Evolutionary conservation across 495 filamentous ascomycete species (phyloP).

Genomic region (Penicillium roqueforti): DNA sequence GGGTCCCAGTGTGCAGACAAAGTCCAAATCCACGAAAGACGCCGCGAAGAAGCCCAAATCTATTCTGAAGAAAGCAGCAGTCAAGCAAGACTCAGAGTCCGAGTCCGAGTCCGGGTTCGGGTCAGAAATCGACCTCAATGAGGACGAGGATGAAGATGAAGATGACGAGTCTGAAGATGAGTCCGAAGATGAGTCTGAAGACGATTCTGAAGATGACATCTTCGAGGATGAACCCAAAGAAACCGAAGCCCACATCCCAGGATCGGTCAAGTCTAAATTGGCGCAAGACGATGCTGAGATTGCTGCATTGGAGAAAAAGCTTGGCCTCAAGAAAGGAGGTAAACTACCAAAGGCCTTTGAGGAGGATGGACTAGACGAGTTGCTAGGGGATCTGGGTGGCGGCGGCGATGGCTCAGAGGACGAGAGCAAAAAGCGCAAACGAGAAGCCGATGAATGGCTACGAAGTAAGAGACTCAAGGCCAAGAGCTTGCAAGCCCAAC

Average conservation of each 20-base stretch:
- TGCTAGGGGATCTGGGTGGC: slow-evolving; percentile 67
- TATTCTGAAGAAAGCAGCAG: slow-evolving; percentile 42
- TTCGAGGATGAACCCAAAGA: slow-evolving; percentile 20
- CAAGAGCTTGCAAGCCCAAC: slow-evolving; percentile 37
- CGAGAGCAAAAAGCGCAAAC: slow-evolving; percentile 50
- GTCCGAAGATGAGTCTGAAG: slow-evolving; percentile 1
- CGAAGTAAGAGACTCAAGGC: slow-evolving; percentile 65
- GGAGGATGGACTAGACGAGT: slow-evolving; percentile 81
- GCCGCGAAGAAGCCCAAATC: slow-evolving; percentile 32
- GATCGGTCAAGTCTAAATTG: slow-evolving; percentile 59
- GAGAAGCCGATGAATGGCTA: slow-evolving; percentile 54
- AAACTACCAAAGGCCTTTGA: slow-evolving; percentile 66
- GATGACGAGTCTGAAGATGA: slow-evolving; percentile 1
- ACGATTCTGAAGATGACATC: slow-evolving; percentile 14
- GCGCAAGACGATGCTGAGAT: slow-evolving; percentile 79
- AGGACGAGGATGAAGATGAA: slow-evolving; percentile 22
- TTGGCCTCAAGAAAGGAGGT: slow-evolving; percentile 79
- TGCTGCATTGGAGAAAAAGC: slow-evolving; percentile 78
- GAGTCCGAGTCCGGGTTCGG: neutral
- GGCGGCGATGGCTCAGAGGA: slow-evolving; percentile 48
- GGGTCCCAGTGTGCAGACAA: slow-evolving; percentile 2
- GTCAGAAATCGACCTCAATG: slow-evolving; percentile 10
- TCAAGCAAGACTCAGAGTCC: slow-evolving; percentile 12
- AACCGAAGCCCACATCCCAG: slow-evolving; percentile 40
- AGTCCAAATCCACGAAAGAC: slow-evolving; percentile 22